Percentiles rank a stretch among this genome's conserved stretches.
Evolutionary conservation across 2,329 filamentous ascomycete species (phyloP).

Genomic region (Venturia asperata): DNA sequence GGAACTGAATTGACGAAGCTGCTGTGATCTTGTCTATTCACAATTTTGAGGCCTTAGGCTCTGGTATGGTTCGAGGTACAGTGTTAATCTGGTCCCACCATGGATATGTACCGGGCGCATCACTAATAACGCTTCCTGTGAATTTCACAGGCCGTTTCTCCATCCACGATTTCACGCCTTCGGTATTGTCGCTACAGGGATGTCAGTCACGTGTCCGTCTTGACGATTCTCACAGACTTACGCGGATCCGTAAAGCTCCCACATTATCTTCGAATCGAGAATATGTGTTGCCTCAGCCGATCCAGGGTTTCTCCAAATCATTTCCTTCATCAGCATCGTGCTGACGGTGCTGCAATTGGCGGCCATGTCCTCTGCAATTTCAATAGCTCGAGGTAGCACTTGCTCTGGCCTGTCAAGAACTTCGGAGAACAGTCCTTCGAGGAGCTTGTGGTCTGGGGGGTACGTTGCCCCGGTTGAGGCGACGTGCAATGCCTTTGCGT

Average conservation of each 20-base stretch:
- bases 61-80: constrained; percentile 3
- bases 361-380: constrained; percentile 60
- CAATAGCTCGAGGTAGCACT: constrained; percentile 58
- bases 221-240: constrained; percentile 3
- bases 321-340: constrained; percentile 59
- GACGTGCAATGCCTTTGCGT: constrained; percentile 56
- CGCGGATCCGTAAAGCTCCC: constrained; percentile 49
- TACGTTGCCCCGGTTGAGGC: constrained; percentile 61
- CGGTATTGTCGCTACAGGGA: constrained; percentile 48
- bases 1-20: too few relatives aligned
- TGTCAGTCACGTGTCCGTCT: not conserved
- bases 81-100: constrained; percentile 12
- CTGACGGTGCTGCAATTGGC: constrained; percentile 58
- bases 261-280: constrained; percentile 58
- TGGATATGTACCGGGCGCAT: constrained; percentile 55
- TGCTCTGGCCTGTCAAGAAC: constrained; percentile 50
- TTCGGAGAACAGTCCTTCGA: constrained; percentile 60
- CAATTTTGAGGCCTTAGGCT: not conserved
- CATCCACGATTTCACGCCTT: constrained; percentile 62
- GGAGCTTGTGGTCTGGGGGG: constrained; percentile 41
- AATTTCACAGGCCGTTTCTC: constrained; percentile 61
- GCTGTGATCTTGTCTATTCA: too few relatives aligned
- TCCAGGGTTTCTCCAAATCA: constrained; percentile 57
- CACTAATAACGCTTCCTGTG: constrained; percentile 51
- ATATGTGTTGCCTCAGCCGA: constrained; percentile 64